Conservation (phyloP, 2,329 filamentous ascomycete genomes). For the Harringtonia aguacate region DNA sequence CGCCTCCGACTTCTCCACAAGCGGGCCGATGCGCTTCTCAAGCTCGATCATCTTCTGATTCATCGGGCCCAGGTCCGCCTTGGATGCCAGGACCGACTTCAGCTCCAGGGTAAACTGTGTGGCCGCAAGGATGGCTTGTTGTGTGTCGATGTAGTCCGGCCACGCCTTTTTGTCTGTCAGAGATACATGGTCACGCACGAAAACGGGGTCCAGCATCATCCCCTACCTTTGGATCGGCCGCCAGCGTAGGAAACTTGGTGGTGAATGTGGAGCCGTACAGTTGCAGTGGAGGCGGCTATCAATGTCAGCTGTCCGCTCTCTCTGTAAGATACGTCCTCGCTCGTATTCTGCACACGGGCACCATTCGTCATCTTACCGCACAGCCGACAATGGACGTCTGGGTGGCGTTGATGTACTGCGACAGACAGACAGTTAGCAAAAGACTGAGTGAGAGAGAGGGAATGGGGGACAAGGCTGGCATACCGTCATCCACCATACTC, state of each 20-base stretch:
- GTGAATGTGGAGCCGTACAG: slow-evolving; percentile 26
- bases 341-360: not conserved
- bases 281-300: slow-evolving; percentile 10
- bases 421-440: slow-evolving; percentile 20
- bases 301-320: not conserved
- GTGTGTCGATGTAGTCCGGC: slow-evolving; percentile 31
- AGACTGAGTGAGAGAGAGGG: not conserved
- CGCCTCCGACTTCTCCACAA: slow-evolving; percentile 23
- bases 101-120: slow-evolving; percentile 38
- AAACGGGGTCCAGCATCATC: not conserved
- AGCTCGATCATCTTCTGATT: slow-evolving; percentile 30
- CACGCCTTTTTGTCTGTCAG: slow-evolving; percentile 23
- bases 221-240: slow-evolving; percentile 29
- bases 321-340: not conserved
- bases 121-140: slow-evolving; percentile 34
- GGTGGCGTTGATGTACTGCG: slow-evolving; percentile 38
- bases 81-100: slow-evolving; percentile 27
- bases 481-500: slow-evolving; percentile 43
- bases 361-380: slow-evolving; percentile 21
- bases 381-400: slow-evolving; percentile 41
- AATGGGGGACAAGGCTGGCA: slow-evolving; percentile 5
- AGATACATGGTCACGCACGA: no score
- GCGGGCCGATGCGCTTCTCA: slow-evolving; percentile 25
- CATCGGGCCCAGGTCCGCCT: slow-evolving; percentile 26
- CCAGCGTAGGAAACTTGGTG: slow-evolving; percentile 28